Conservation (phyloP, 345 rosid genomes). For the Eutrema heterophyllum region DNA sequence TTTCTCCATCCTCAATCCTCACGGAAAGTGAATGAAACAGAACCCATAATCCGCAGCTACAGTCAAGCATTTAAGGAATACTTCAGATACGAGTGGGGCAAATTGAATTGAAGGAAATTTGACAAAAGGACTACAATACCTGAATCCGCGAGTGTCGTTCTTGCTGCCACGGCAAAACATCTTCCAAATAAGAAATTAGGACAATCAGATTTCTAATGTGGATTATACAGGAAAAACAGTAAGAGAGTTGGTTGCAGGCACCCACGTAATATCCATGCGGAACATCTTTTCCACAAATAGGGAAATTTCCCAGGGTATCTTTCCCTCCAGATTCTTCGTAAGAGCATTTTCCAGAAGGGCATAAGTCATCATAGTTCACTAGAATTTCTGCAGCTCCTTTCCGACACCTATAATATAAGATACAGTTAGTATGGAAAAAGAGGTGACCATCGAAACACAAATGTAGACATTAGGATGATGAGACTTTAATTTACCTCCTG, state of each 20-base stretch:
- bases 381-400: constrained; percentile 90
- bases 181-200: constrained; percentile 43
- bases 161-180: constrained; percentile 98
- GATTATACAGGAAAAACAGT: neutral
- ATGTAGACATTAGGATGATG: constrained; percentile 4
- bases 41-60: constrained; percentile 98
- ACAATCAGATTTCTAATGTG: neutral
- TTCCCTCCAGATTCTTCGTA: constrained; percentile 41
- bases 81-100: neutral
- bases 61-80: constrained; percentile 19
- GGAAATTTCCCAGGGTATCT: constrained; percentile 43
- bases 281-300: constrained; percentile 91
- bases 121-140: constrained; percentile 41
- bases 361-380: constrained; percentile 77
- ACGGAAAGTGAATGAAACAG: constrained; percentile 93
- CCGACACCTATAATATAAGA: constrained; percentile 65
- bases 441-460: constrained; percentile 16
- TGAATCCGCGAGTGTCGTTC: constrained; percentile 93
- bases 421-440: neutral
- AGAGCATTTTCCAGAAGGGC: constrained; percentile 48
- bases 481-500: constrained; percentile 47
- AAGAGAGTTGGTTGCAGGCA: neutral
- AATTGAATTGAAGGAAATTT: neutral
- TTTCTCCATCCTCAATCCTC: constrained; percentile 79
- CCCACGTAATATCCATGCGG: constrained; percentile 97